A percentile compares a stretch with the other conserved stretches of the same genome.
Conservation (phyloP, 1,284 basidiomycete species). For the Pyrrhoderma noxium region DNA sequence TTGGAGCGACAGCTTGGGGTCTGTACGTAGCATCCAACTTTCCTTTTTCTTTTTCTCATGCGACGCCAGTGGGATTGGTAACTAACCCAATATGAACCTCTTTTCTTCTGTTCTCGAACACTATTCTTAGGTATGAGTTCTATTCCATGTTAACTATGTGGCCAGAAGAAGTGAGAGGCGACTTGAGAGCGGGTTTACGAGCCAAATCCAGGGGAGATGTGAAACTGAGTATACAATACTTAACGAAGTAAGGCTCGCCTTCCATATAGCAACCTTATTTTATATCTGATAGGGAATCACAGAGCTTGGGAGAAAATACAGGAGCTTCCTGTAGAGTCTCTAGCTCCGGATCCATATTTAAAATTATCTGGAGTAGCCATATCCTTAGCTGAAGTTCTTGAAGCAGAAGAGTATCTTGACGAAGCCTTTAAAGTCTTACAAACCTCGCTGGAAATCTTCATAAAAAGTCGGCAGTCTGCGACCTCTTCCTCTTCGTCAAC, state of each 20-base stretch:
- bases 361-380: constrained; percentile 69
- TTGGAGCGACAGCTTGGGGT: constrained; percentile 45
- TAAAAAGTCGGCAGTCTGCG: neutral
- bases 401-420: constrained; percentile 36
- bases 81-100: neutral
- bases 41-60: constrained; percentile 5
- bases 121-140: constrained; percentile 59
- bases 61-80: neutral
- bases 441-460: constrained; percentile 25
- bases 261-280: neutral
- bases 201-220: constrained; percentile 56
- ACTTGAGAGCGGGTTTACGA: constrained; percentile 57
- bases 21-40: constrained; percentile 41
- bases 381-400: constrained; percentile 53
- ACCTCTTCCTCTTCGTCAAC: neutral
- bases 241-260: constrained; percentile 40
- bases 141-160: constrained; percentile 57
- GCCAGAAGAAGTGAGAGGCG: constrained; percentile 55
- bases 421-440: constrained; percentile 48
- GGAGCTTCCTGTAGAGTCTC: constrained; percentile 38
- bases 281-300: constrained; percentile 1
- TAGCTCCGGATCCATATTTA: constrained; percentile 49
- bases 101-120: no score
- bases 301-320: constrained; percentile 61
- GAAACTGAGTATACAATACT: constrained; percentile 45